These are phyloP conservation scores for Veloboletus limbatus DNA, from an alignment of 1,284 basidiomycete genomes.

Conservation along the genomic window DNA sequence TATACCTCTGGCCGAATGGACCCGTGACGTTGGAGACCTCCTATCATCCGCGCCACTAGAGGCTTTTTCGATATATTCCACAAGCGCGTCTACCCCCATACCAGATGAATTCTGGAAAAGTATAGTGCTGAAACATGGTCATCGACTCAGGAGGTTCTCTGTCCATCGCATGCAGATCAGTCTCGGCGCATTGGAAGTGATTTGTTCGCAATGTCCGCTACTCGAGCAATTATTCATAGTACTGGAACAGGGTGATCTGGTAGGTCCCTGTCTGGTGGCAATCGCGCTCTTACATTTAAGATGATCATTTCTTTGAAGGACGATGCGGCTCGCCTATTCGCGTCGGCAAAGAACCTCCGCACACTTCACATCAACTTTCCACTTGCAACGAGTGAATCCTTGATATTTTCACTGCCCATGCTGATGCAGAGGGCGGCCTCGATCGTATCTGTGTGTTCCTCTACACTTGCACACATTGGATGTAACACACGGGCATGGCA, in stretches of 20 bases:
- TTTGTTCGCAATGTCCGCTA: slow-evolving; percentile 50
- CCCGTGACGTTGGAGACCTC: slow-evolving; percentile 41
- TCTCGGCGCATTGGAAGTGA: slow-evolving; percentile 45
- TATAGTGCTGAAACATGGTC: slow-evolving; percentile 49
- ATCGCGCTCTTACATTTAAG: slow-evolving; percentile 1
- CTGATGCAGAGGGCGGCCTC: slow-evolving; percentile 35
- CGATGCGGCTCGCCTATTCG: slow-evolving; percentile 35
- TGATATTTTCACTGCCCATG: slow-evolving; percentile 25
- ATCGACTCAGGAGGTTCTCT: slow-evolving; percentile 53
- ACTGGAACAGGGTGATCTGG: slow-evolving; percentile 46
- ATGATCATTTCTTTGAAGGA: slow-evolving; percentile 36
- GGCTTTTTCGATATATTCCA: slow-evolving; percentile 60
- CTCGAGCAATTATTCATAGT: slow-evolving; percentile 65
- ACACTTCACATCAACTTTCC: slow-evolving; percentile 35
- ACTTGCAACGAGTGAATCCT: slow-evolving; percentile 10
- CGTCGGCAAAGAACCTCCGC: slow-evolving; percentile 32
- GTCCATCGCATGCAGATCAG: slow-evolving; percentile 60
- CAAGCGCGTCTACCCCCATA: slow-evolving; percentile 39
- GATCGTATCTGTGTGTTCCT: slow-evolving; percentile 41
- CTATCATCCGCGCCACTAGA: slow-evolving; percentile 50
- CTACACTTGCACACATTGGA: slow-evolving; percentile 47
- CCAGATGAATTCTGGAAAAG: slow-evolving; percentile 49
- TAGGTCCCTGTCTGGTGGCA: slow-evolving; percentile 29
- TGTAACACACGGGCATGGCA: slow-evolving; percentile 52
- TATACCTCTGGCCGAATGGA: slow-evolving; percentile 40